Conservation (phyloP, 202 grass and related monocot genomes). For the Dendrocalamus latiflorus region DNA sequence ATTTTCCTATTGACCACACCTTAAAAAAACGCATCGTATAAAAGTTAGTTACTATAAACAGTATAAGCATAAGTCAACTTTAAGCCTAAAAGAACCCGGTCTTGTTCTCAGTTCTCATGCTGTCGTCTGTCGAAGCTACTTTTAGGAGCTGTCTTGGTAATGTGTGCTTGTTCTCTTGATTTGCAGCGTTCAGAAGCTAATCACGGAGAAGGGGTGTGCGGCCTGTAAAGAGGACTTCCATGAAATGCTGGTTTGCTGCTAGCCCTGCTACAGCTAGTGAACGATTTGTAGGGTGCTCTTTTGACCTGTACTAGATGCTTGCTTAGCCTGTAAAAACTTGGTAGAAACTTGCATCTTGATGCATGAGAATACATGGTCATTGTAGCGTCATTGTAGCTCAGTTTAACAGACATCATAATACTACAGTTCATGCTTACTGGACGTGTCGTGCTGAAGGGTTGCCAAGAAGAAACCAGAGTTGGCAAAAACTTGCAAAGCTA, state of each 20-base stretch:
- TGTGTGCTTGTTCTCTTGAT: not conserved
- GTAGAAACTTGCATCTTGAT: conserved; percentile 1
- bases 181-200: not conserved
- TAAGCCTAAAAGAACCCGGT: no score
- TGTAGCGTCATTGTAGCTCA: no score
- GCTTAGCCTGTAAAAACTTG: conserved; percentile 12
- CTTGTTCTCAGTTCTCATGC: not conserved
- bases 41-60: no score
- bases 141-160: not conserved
- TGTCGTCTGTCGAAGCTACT: no score
- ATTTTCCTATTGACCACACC: no score
- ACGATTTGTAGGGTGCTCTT: not conserved
- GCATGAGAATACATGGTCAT: not conserved
- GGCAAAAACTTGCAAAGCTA: no score
- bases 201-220: not conserved
- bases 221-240: not conserved
- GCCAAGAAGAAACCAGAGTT: no score
- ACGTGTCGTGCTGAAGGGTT: no score
- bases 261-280: not conserved
- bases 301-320: not conserved
- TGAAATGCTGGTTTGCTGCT: conserved; percentile 2
- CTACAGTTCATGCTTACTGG: no score
- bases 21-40: no score
- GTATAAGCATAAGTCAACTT: no score
- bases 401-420: no score